phyloP scores from a whole-genome alignment of 345 rosid species.

The Populus ilicifolia region DNA sequence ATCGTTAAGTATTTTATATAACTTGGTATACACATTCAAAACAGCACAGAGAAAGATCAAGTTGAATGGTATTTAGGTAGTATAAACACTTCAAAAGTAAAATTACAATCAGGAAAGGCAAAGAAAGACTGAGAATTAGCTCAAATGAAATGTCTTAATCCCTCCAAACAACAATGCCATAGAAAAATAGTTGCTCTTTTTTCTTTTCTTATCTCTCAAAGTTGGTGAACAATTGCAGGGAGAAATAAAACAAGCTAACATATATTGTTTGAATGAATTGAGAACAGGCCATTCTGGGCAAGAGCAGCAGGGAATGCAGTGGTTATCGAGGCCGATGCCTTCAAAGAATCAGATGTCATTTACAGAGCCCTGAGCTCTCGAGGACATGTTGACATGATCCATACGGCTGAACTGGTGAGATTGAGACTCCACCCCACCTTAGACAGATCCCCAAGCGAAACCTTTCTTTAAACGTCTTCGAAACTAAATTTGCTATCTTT shows the following conservation, averaged over 20 bases:
- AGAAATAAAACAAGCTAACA: background rate
- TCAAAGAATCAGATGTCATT: conserved; percentile 87
- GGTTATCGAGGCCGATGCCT: conserved; percentile 90
- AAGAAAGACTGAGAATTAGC: background rate
- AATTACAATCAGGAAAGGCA: background rate
- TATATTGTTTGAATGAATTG: background rate
- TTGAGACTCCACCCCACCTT: background rate
- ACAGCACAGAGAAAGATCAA: background rate
- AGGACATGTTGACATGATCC: conserved; percentile 82
- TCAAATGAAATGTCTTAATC: background rate
- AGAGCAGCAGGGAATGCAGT: conserved; percentile 72
- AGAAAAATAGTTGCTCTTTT: background rate
- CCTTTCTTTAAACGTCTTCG: background rate
- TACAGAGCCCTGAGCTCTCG: conserved; percentile 69
- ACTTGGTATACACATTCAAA: background rate
- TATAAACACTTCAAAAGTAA: background rate
- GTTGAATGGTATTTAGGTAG: background rate
- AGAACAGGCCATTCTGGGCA: conserved; percentile 75
- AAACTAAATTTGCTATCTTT: background rate
- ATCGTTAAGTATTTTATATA: background rate
- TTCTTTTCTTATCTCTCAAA: background rate
- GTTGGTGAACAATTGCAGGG: background rate
- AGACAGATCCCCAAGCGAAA: background rate
- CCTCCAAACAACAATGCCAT: background rate
- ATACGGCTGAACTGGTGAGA: conserved; percentile 74